Base-by-base conservation (phyloP, 176 grass and related monocot genomes). In the Alopecurus myosuroides region DNA sequence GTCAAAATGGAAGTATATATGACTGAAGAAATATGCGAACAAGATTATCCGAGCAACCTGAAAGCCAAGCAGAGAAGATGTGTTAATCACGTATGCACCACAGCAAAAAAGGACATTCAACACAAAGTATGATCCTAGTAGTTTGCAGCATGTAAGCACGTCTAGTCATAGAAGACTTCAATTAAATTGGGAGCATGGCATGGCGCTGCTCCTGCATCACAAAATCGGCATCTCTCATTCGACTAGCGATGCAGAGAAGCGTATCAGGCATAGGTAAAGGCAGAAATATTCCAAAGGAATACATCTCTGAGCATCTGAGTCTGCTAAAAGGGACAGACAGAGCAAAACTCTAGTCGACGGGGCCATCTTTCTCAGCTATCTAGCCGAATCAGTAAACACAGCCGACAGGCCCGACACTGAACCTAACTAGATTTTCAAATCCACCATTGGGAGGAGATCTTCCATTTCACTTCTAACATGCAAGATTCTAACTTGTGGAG, bases 41-140 rank as follows among this genome's bases (percentile, higher is more conserved):
- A 92, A 55, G 82, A 94, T 80, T 76, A 97, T 87, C 77, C 92
- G 88, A 28, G 92, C 95, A 88, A 86, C 80, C 95, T 95, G 85
- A 29, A 87, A 89, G 37, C 68, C 85, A 70, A 76, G 1, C 6
- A 6, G 45, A 70, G 52, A 76, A 51, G 5, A 61, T 22, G n/a
- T 18, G 58, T 86, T 61, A 85, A 76, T 45, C 18, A 15, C 3
- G 14, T 58, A 23, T 77, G 28, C 80, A 85, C 30, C 39, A 85
- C 23, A 85, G 23, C 6, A 14, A 58, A 58, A 44, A 10, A 0
- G 2, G 3, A 20, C 3, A 48, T 13, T 74, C 0, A 64, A 77
- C 25, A 64, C 14, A 64, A 64, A 9, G 35, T 11, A 42, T 20
- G 10, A 6, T 41, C 39, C 6, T 51, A 37, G 19, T 19, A 61